Base-by-base conservation (phyloP, 805 yeast species). In the Wickerhamiella qilinensis region DNA sequence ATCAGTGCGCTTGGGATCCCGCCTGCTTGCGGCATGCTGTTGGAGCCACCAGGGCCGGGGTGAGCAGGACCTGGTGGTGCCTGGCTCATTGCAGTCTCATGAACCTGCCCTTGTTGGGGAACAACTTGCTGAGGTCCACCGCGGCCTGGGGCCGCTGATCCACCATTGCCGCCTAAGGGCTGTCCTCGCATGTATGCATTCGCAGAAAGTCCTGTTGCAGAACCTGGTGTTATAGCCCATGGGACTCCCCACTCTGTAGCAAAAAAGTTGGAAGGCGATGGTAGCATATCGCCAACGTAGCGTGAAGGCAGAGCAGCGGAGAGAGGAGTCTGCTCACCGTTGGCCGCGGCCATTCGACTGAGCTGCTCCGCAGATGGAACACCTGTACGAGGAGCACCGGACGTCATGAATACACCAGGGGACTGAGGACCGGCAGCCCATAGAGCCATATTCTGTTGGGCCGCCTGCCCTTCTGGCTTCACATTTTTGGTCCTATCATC, bases 251-350 rank as follows among this genome's bases (percentile, higher is more conserved):
- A 72, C 33, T 71, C 77, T 38, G 72, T 65, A 5, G 75, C 70
- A 49, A 78, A 81, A 47, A 75, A 74, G 44, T 71, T 78, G n/a
- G 75, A 70, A 0, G 94, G 94, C 4, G 88, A 78, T 22, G 85
- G 86, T 49, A 82, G 73, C 52, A 77, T 62, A 48, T 81, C 93
- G 42, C 68, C 68, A 31, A 79, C 73, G 48, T 75, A 81, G 37
- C 79, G 65, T 2, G 81, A 71, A 2, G 93, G 86, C 19, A 81
- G 59, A 1, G 74, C 76, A 5, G 78, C 77, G 2, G 74, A 63
- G 12, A 78, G 56, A 3, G 86, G 83, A 0, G 85, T 75, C 43
- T 77, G 84, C 30, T 77, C 84, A 11, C 77, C 37, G 27, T 25
- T 37, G n/a, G 14, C 22, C 28, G 20, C 20, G 14, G 20, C 29